Conservation (phyloP, 805 yeast species). For the Hanseniaspora jakobsenii region DNA sequence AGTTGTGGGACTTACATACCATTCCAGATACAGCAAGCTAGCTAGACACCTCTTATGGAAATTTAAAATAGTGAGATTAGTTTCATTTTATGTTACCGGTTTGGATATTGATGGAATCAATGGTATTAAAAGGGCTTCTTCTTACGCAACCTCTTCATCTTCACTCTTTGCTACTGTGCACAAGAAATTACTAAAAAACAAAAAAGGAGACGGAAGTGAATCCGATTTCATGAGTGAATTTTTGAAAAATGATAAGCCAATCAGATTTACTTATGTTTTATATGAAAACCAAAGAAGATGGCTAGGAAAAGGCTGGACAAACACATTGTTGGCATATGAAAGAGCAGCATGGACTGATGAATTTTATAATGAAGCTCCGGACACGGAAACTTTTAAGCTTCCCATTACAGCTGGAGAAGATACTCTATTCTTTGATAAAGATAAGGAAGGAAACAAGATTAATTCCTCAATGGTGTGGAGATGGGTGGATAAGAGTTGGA, state of each 20-base stretch:
- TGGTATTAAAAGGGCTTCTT: slow-evolving; percentile 22
- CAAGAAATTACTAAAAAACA: slow-evolving; percentile 26
- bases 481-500: slow-evolving; percentile 92
- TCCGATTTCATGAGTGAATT: slow-evolving; percentile 24
- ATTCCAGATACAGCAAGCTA: slow-evolving; percentile 73
- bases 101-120: slow-evolving; percentile 53
- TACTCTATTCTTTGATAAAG: slow-evolving; percentile 24
- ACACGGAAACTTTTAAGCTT: slow-evolving; percentile 64
- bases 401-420: slow-evolving; percentile 43
- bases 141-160: slow-evolving; percentile 25
- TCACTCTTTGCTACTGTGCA: slow-evolving; percentile 35
- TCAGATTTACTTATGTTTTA: slow-evolving; percentile 78
- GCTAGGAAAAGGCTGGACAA: slow-evolving; percentile 97
- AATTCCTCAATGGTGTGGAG: slow-evolving; percentile 68
- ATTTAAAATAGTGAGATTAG: slow-evolving; percentile 51
- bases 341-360: slow-evolving; percentile 97
- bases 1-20: slow-evolving; percentile 58
- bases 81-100: slow-evolving; percentile 77
- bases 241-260: slow-evolving; percentile 31
- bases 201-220: slow-evolving; percentile 19
- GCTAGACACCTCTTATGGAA: slow-evolving; percentile 80
- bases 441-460: neutral
- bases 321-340: slow-evolving; percentile 80
- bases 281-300: slow-evolving; percentile 94
- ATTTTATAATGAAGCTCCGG: slow-evolving; percentile 70